These are phyloP conservation scores for Diaporthe australafricana DNA, from an alignment of 2,329 filamentous ascomycete genomes.

Conservation along the genomic window DNA sequence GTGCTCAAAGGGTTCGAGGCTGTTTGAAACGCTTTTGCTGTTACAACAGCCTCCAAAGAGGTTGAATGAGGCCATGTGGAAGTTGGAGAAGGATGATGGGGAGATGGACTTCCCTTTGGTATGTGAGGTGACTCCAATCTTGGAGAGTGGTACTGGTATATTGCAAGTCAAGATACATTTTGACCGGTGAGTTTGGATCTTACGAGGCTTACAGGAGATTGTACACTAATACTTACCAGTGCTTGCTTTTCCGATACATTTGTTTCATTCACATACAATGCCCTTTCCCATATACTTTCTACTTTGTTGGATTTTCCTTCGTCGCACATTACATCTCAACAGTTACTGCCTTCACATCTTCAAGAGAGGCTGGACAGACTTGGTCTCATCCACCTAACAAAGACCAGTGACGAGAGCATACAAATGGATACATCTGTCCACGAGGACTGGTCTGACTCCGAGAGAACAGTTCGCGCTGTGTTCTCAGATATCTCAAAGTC, in stretches of 20 bases:
- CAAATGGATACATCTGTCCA: not conserved
- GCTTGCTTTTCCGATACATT: constrained; percentile 32
- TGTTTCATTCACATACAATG: constrained; percentile 29
- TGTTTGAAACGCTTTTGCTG: constrained; percentile 87
- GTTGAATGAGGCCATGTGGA: constrained; percentile 68
- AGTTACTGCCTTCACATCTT: constrained; percentile 29
- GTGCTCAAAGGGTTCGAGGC: constrained; percentile 56
- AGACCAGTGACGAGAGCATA: not conserved
- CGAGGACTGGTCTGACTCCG: constrained; percentile 61
- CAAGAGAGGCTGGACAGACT: constrained; percentile 21
- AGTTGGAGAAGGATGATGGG: constrained; percentile 65
- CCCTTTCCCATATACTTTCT: constrained; percentile 29
- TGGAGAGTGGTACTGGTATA: constrained; percentile 61
- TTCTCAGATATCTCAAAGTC: constrained; percentile 70
- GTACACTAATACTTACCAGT: constrained; percentile 37
- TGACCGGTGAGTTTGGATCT: constrained; percentile 54
- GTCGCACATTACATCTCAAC: constrained; percentile 21
- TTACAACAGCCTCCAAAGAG: constrained; percentile 75
- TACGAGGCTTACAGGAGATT: not conserved
- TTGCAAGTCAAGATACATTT: constrained; percentile 74
- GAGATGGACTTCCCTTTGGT: constrained; percentile 83
- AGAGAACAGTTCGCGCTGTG: constrained; percentile 65
- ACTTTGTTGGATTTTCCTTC: constrained; percentile 29
- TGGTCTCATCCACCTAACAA: not conserved
- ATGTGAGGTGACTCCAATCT: constrained; percentile 72